Conservation (phyloP, 2,329 filamentous ascomycete species). For the Fulvia fulva region DNA sequence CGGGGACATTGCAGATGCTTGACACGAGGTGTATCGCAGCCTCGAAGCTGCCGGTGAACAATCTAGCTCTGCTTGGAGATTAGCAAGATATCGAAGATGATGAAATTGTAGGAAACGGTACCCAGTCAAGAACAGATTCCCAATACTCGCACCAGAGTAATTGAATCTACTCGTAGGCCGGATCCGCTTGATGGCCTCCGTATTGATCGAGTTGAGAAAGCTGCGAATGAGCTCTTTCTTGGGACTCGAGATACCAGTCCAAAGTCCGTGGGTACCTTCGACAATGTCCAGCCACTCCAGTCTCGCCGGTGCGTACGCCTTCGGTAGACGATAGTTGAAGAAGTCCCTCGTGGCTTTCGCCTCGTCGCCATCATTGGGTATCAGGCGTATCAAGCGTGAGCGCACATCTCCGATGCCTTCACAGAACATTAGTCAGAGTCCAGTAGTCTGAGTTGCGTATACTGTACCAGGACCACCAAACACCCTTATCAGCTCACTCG, state of each 20-base stretch:
- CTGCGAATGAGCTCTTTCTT: slow-evolving; percentile 52
- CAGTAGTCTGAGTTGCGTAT: not conserved
- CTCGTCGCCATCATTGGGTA: slow-evolving; percentile 64
- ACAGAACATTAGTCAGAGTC: not conserved
- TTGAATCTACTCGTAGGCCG: slow-evolving; percentile 47
- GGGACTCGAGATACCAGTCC: slow-evolving; percentile 53
- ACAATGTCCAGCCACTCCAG: slow-evolving; percentile 85
- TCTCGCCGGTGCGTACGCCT: slow-evolving; percentile 58
- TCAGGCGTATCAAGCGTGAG: slow-evolving; percentile 74
- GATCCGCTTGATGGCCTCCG: slow-evolving; percentile 47
- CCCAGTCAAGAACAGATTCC: slow-evolving; percentile 51
- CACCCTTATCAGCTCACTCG: slow-evolving; percentile 87
- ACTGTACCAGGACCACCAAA: slow-evolving; percentile 81
- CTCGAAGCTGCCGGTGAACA: slow-evolving; percentile 91
- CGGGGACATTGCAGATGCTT: slow-evolving; percentile 79
- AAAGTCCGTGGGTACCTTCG: slow-evolving; percentile 73
- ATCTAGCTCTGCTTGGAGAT: slow-evolving; percentile 60
- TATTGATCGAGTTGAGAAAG: slow-evolving; percentile 48
- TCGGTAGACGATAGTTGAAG: slow-evolving; percentile 81
- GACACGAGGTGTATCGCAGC: slow-evolving; percentile 86
- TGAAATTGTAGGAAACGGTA: slow-evolving; percentile 27
- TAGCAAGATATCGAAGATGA: slow-evolving; percentile 43
- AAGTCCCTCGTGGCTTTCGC: slow-evolving; percentile 72
- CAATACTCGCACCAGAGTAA: slow-evolving; percentile 49
- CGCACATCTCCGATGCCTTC: slow-evolving; percentile 69